Evolutionary conservation across 192 early-diverging fungal species (phyloP).

Genomic region (Coemansia sp.): DNA sequence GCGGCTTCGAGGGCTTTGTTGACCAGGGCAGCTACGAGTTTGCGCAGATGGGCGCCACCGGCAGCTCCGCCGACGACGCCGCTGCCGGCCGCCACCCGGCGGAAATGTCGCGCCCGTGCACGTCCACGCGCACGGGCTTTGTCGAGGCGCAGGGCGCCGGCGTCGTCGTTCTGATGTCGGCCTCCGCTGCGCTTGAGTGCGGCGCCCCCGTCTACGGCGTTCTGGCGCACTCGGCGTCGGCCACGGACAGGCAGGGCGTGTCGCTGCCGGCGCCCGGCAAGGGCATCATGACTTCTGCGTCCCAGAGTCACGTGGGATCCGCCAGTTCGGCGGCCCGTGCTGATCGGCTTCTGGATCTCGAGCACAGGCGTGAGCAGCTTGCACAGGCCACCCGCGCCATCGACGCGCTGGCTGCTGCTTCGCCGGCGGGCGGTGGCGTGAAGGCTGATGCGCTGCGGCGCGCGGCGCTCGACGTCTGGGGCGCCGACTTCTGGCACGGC

Average conservation of each 20-base stretch:
- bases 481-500: slow-evolving; percentile 77
- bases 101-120: slow-evolving; percentile 92
- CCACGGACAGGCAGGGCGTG: slow-evolving; percentile 92
- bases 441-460: slow-evolving; percentile 59
- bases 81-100: slow-evolving; percentile 79
- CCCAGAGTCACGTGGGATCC: slow-evolving; percentile 41
- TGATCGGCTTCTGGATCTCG: slow-evolving; percentile 63
- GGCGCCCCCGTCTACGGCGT: slow-evolving; percentile 93
- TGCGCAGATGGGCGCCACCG: slow-evolving; percentile 98
- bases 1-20: slow-evolving; percentile 92
- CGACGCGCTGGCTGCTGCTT: slow-evolving; percentile 16
- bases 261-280: slow-evolving; percentile 95
- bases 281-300: slow-evolving; percentile 69
- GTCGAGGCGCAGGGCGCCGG: slow-evolving; percentile 96
- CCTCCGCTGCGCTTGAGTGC: slow-evolving; percentile 82
- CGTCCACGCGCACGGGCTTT: slow-evolving; percentile 86
- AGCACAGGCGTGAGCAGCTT: slow-evolving; percentile 82
- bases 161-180: slow-evolving; percentile 89
- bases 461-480: slow-evolving; percentile 77
- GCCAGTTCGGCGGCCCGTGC: too few relatives aligned
- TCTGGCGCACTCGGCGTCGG: slow-evolving; percentile 83
- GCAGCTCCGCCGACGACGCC: slow-evolving; percentile 78
- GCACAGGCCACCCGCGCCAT: slow-evolving; percentile 22
- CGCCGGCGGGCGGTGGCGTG: not conserved
- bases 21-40: slow-evolving; percentile 96